These are phyloP conservation scores for Solanum arcanum DNA, from an alignment of 257 asterid species.

Conservation along the genomic window DNA sequence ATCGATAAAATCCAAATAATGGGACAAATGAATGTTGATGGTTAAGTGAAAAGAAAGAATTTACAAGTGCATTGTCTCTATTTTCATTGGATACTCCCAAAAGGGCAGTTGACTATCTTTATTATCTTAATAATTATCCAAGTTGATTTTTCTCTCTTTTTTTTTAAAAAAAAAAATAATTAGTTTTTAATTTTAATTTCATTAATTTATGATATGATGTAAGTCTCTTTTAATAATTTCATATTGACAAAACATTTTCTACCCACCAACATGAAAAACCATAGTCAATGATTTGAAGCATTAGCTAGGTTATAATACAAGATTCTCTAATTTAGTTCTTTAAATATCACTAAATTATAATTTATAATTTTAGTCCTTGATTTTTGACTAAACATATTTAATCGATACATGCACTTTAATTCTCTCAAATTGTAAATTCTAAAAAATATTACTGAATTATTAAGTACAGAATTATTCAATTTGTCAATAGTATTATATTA, in stretches of 20 bases:
- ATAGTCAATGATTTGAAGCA: background rate
- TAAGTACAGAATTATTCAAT: background rate
- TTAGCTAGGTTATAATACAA: background rate
- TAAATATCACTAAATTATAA: background rate
- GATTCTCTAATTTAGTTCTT: background rate
- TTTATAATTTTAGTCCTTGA: background rate
- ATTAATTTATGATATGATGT: background rate
- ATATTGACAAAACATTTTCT: background rate
- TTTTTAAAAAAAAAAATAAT: too few species aligned
- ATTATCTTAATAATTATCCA: background rate
- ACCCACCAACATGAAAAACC: background rate
- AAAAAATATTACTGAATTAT: background rate
- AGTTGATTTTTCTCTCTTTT: background rate
- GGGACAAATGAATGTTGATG: background rate
- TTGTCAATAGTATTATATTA: background rate
- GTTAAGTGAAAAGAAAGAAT: background rate
- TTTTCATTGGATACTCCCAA: background rate
- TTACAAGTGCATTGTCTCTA: background rate
- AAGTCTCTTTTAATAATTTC: background rate
- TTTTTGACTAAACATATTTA: background rate
- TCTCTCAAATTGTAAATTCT: background rate
- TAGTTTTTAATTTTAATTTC: background rate
- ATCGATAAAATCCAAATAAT: background rate
- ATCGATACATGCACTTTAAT: background rate
- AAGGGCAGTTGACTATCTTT: background rate